Percentiles rank a stretch among this genome's conserved stretches.
phyloP scores from a whole-genome alignment of 2,329 filamentous ascomycete species.

The Ophiostoma tasmaniense region DNA sequence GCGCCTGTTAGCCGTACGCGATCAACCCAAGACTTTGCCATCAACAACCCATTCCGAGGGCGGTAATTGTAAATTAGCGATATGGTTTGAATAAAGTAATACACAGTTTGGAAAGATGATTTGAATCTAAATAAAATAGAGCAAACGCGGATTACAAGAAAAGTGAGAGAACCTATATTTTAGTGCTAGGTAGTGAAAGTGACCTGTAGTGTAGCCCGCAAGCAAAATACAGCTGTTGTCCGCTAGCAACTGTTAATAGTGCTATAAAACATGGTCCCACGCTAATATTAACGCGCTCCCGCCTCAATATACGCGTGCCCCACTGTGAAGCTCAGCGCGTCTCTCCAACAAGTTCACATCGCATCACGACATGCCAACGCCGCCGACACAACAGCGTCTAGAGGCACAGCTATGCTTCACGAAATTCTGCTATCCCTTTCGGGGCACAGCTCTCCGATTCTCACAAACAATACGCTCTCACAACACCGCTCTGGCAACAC shows the following conservation, averaged over 20 bases:
- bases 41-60: slow-evolving; percentile 21
- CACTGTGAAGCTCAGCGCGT: slow-evolving; percentile 11
- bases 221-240: neutral
- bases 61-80: neutral
- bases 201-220: neutral
- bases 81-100: neutral
- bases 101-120: neutral
- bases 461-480: slow-evolving; percentile 32
- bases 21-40: slow-evolving; percentile 18
- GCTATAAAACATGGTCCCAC: neutral
- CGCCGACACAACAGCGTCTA: neutral
- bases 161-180: too few species aligned
- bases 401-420: slow-evolving; percentile 66
- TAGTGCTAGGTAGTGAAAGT: too few species aligned
- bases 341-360: slow-evolving; percentile 11
- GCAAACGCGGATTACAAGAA: neutral
- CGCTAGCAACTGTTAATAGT: neutral
- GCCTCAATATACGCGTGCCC: neutral
- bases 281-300: neutral
- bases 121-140: neutral
- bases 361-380: slow-evolving; percentile 10
- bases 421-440: slow-evolving; percentile 95
- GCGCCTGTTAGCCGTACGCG: slow-evolving; percentile 9
- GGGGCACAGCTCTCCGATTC: slow-evolving; percentile 83
- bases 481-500: slow-evolving; percentile 31